Percentiles rank a stretch among this genome's conserved stretches.
Conservation (phyloP, 2,329 filamentous ascomycete genomes). For the Myriosclerotinia scirpicola region DNA sequence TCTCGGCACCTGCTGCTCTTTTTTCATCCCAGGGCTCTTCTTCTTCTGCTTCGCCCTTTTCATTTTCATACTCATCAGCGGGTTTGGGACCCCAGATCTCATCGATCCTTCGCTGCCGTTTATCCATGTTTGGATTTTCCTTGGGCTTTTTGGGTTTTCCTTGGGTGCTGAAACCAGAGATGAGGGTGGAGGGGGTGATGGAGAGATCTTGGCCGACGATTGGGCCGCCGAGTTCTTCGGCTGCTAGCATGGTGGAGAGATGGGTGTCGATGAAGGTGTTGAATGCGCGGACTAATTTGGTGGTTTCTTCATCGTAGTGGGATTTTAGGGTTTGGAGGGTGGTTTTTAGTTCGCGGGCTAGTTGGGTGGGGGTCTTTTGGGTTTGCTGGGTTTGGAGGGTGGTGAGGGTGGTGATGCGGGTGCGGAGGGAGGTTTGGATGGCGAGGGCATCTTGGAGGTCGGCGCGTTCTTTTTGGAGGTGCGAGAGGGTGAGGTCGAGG, state of each 20-base stretch:
- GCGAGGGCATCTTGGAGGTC: slow-evolving; percentile 55
- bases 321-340: slow-evolving; percentile 48
- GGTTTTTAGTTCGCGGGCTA: background rate
- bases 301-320: slow-evolving; percentile 60
- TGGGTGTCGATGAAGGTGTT: slow-evolving; percentile 69
- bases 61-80: too few relatives aligned
- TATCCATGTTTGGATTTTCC: slow-evolving; percentile 47
- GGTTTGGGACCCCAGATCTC: slow-evolving; percentile 55
- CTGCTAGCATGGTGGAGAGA: slow-evolving; percentile 74
- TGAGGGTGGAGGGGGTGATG: slow-evolving; percentile 59
- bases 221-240: slow-evolving; percentile 80
- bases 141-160: slow-evolving; percentile 56
- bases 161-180: slow-evolving; percentile 59
- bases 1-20: slow-evolving; percentile 54
- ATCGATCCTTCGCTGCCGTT: slow-evolving; percentile 60
- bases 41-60: slow-evolving; percentile 41
- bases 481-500: slow-evolving; percentile 47
- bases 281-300: slow-evolving; percentile 61
- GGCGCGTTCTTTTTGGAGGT: slow-evolving; percentile 52
- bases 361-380: slow-evolving; percentile 13
- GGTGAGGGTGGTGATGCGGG: slow-evolving; percentile 60
- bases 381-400: slow-evolving; percentile 8
- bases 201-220: slow-evolving; percentile 74
- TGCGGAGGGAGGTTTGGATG: slow-evolving; percentile 53
- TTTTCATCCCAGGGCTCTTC: slow-evolving; percentile 40